Conservation (phyloP, 495 filamentous ascomycete genomes). For the Aspergillus affinis region DNA sequence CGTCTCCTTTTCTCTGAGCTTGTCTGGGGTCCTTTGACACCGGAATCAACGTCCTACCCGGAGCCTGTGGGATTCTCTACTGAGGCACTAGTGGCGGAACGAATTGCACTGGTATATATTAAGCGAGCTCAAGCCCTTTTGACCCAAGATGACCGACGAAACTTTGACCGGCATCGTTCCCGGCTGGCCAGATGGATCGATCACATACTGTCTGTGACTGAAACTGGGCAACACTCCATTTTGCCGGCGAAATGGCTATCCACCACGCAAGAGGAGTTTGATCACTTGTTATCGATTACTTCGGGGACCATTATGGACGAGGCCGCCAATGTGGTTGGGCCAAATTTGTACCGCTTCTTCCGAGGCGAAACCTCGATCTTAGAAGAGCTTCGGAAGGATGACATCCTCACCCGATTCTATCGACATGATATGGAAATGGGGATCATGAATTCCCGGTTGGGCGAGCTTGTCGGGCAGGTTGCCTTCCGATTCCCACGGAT, state of each 20-base stretch:
- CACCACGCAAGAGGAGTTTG: background rate
- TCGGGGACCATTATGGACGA: background rate
- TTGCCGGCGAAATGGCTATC: background rate
- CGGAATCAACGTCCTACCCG: background rate
- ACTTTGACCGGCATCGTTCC: background rate
- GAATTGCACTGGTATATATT: background rate
- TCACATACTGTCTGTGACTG: background rate
- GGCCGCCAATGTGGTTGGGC: background rate
- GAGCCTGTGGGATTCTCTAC: background rate
- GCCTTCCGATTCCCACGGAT: constrained; percentile 34
- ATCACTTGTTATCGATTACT: background rate
- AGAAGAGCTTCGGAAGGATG: constrained; percentile 10
- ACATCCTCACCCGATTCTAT: constrained; percentile 13
- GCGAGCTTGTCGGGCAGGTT: constrained; percentile 24
- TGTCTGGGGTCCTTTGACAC: background rate
- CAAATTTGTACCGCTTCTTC: background rate
- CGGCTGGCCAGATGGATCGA: background rate
- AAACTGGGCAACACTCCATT: background rate
- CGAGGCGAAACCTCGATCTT: background rate
- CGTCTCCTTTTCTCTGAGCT: background rate
- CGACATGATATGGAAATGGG: background rate
- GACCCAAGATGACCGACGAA: background rate
- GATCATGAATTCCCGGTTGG: background rate
- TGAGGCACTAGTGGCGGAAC: background rate
- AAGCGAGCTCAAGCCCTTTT: background rate